Evolutionary conservation across 805 yeast genomes (phyloP).

Genomic region (Limtongozyma cylindracea): DNA sequence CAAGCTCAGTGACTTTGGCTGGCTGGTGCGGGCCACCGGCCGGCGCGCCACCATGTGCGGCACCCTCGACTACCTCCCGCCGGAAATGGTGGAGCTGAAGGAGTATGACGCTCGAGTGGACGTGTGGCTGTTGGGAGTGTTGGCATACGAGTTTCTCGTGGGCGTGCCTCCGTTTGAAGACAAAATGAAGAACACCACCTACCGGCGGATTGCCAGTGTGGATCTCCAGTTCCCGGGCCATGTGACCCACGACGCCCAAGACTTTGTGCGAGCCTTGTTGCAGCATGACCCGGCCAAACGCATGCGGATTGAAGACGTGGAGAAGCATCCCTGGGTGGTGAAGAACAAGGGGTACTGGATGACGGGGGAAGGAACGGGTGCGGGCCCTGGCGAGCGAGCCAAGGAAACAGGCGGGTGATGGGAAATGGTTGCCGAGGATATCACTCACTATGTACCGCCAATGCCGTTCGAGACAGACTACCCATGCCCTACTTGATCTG

Average conservation of each 20-base stretch:
- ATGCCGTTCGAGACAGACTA: no score
- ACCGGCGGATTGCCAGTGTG: constrained; percentile 52
- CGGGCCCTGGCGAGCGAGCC: no score
- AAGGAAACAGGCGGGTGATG: no score
- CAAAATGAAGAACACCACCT: constrained; percentile 49
- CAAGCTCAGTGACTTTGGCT: constrained; percentile 85
- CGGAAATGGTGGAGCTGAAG: constrained; percentile 76
- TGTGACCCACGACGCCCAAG: constrained; percentile 52
- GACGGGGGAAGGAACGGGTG: no score
- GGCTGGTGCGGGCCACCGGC: constrained; percentile 41
- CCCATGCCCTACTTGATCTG: no score
- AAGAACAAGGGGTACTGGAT: no score
- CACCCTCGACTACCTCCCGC: constrained; percentile 82
- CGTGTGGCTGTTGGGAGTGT: constrained; percentile 79
- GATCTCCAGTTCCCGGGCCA: constrained; percentile 51
- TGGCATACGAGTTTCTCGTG: constrained; percentile 64
- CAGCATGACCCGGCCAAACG: constrained; percentile 48
- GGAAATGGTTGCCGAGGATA: no score
- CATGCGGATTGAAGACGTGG: constrained; percentile 30
- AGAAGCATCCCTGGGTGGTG: constrained; percentile 64
- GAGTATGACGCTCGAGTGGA: constrained; percentile 65
- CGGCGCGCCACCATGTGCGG: constrained; percentile 78
- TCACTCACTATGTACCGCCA: no score
- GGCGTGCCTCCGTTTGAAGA: constrained; percentile 92
- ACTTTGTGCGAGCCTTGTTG: constrained; percentile 38